Evolutionary conservation across 306 rosid species (phyloP).

Genomic region (Prunus salicina): DNA sequence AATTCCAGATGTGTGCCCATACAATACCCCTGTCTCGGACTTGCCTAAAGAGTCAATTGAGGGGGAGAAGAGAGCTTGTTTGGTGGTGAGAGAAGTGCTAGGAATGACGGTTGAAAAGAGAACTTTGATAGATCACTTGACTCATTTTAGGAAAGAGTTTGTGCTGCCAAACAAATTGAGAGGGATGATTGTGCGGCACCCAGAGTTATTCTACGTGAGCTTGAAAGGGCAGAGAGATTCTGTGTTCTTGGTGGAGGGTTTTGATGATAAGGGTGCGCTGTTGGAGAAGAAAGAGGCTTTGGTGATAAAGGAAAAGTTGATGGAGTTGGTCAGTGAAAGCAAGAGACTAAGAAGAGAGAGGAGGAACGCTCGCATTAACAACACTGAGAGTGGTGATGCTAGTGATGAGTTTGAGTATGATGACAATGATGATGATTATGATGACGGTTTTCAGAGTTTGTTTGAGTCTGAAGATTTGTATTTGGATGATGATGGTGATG

Average conservation of each 20-base stretch:
- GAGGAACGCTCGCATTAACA: slow-evolving; percentile 37
- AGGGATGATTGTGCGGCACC: slow-evolving; percentile 81
- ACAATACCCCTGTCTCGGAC: slow-evolving; percentile 34
- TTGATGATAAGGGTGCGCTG: slow-evolving; percentile 71
- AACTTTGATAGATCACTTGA: slow-evolving; percentile 83
- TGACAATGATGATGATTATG: slow-evolving; percentile 33
- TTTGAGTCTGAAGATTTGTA: slow-evolving; percentile 48
- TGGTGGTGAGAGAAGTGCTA: slow-evolving; percentile 70
- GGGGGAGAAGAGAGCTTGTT: slow-evolving; percentile 89
- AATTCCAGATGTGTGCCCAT: slow-evolving; percentile 75
- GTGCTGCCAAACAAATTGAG: slow-evolving; percentile 84
- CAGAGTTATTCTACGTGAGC: slow-evolving; percentile 84
- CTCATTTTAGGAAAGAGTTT: slow-evolving; percentile 90
- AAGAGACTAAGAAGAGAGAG: slow-evolving; percentile 64
- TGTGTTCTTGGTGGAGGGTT: slow-evolving; percentile 76
- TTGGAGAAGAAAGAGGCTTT: slow-evolving; percentile 60
- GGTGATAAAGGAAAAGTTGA: slow-evolving; percentile 52
- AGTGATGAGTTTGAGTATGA: slow-evolving; percentile 19
- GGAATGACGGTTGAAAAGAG: slow-evolving; percentile 78
- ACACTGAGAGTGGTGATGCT: slow-evolving; percentile 24
- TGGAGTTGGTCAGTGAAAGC: slow-evolving; percentile 67
- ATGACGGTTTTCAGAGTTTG: slow-evolving; percentile 72
- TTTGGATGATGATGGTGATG: slow-evolving; percentile 43
- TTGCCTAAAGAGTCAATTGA: slow-evolving; percentile 61
- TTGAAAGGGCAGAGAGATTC: slow-evolving; percentile 82